Conservation (phyloP, 2,329 filamentous ascomycete genomes). For the Xylogone sp. region DNA sequence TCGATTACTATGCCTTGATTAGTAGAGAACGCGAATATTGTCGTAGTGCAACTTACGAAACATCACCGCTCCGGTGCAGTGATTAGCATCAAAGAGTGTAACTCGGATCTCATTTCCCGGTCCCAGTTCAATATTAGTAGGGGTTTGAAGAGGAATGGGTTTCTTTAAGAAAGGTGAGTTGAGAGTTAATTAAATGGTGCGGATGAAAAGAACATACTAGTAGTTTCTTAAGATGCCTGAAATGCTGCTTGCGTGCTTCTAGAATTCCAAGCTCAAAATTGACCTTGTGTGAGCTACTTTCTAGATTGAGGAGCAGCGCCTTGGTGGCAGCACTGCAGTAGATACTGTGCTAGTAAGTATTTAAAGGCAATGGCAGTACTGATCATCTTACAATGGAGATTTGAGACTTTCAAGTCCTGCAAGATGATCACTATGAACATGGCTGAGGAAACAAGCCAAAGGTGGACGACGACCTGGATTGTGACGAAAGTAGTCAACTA, state of each 20-base stretch:
- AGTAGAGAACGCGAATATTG: background rate
- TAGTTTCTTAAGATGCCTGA: conserved; percentile 69
- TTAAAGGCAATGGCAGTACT: conserved; percentile 1
- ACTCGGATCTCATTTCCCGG: conserved; percentile 69
- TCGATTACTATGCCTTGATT: conserved; percentile 58
- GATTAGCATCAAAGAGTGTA: conserved; percentile 86
- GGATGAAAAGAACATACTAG: conserved; percentile 43
- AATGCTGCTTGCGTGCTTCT: conserved; percentile 70
- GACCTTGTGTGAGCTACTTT: conserved; percentile 74
- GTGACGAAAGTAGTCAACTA: conserved; percentile 78
- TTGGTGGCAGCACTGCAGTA: conserved; percentile 85
- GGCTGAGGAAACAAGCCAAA: conserved; percentile 82
- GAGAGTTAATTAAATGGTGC: conserved; percentile 1
- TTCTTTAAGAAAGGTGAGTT: conserved; percentile 46
- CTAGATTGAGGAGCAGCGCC: conserved; percentile 75
- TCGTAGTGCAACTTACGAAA: conserved; percentile 52
- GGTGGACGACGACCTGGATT: conserved; percentile 53
- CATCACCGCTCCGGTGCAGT: conserved; percentile 88
- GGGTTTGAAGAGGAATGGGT: conserved; percentile 76
- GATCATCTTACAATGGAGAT: conserved; percentile 60
- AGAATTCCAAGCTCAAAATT: conserved; percentile 77
- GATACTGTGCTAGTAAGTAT: conserved; percentile 42
- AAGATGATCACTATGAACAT: conserved; percentile 90
- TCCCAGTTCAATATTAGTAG: conserved; percentile 69
- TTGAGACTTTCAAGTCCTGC: conserved; percentile 72